Base-by-base conservation (phyloP, 805 yeast species). In the Yarrowia alimentaria region DNA sequence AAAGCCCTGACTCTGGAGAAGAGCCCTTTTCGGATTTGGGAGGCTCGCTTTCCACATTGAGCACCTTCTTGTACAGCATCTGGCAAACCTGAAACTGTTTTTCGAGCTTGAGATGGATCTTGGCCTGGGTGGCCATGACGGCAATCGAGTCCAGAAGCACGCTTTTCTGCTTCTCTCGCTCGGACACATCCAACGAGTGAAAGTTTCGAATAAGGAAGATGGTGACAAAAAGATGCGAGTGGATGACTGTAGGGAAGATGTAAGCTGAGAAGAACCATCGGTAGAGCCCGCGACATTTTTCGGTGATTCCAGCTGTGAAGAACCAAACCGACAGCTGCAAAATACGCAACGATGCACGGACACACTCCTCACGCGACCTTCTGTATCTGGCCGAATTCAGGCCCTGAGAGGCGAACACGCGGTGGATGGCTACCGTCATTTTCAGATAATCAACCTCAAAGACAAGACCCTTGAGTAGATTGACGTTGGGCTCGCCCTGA, bases 351-450 rank as follows among this genome's bases (percentile, higher is more conserved):
- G 53, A 29, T 2, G 54, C 52, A 32, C 18, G 20, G 11, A 51
- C 25, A 16, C 49, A 45, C 35, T 51, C 54, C 25, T 51, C 54
- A 5, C 53, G 45, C 17, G 53, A 45, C 31, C 52, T 22, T 19
- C 53, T 18, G 34, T 51, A 51, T 9, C 50, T 19, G 6, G 50
- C 18, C 4, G 50, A 21, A 6, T 26, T 32, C 7, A 37, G 17
- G 1, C 55, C 58, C 13, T 53, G 29, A 10, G 55, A 47, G 1
- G 57, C 42, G 47, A 52, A 54, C 14, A 55, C 40, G 30, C 64
- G 57, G 38, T 64, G 68, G 16, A 64, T 55, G 6, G 62, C 61
- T 11, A 64, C 58, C 25, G 62, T 49, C 16, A 61, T 56, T 38
- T 59, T 60, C 6, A 59, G 60, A 34, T 50, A 63, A 14, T 61